Evolutionary conservation across 345 rosid genomes (phyloP), one percentile per base, ranked within the genome.

Genomic region (Chamaenerion angustifolium): DNA sequence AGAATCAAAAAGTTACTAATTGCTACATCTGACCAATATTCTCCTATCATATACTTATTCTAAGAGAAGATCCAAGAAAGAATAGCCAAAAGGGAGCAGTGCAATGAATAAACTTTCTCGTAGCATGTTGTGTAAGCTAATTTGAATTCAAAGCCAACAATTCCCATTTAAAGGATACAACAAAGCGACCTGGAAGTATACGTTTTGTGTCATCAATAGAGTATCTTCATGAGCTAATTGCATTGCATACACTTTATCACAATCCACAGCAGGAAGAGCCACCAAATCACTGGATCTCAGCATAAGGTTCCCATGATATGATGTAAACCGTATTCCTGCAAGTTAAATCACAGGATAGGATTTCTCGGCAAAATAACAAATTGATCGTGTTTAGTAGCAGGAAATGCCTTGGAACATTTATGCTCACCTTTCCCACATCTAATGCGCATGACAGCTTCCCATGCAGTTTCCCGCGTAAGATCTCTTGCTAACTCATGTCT

Each of bases 371-470:
- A 13, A 16, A 15, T 25, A 25, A 25, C 25, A n/a, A 14, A 49
- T 11, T 12, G n/a, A 50, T 3, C 25, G 11, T 27, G 2, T 10
- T 50, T 13, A 31, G 37, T 12, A n/a, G 8, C 18, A 17, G 46
- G 0, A 46, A 42, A 40, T 25, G 43, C 23, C 15, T 18, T 15
- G 15, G 42, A 27, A 27, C 42, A 60, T 46, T 31, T n/a, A 46
- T 11, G 44, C 66, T 45, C 40, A 88, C 99, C 97, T 82, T 93
- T 93, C 75, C 99, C 99, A 68, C 97, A 93, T 88, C 99, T 79
- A 68, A 93, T 59, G 44, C 99, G 85, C 99, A 93, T 81, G 46
- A 88, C 99, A n/a, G 97, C 78, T 75, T 93, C 99, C 99, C 99
- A 93, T 42, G 95, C 97, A 65, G 99, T 93, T 79, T 93, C 99